Evolutionary conservation across 306 rosid species (phyloP).

Genomic region (Quercus engelmannii): DNA sequence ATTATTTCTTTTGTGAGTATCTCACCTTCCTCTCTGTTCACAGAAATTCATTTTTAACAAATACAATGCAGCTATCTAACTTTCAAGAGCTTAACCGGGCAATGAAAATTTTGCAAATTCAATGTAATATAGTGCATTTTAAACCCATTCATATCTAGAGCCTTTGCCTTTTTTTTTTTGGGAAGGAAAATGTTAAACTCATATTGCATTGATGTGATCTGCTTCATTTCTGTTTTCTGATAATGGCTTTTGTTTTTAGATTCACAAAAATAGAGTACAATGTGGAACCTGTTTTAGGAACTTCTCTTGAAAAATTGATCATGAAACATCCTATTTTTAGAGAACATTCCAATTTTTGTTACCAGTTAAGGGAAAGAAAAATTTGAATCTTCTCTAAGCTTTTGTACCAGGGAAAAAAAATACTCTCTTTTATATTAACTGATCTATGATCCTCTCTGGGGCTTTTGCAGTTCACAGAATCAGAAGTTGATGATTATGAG

Average conservation of each 20-base stretch:
- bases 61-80: too few relatives aligned
- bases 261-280: background rate
- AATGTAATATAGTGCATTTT: too few relatives aligned
- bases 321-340: background rate
- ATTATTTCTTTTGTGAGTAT: too few relatives aligned
- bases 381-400: background rate
- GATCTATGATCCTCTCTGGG: constrained; percentile 19
- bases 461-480: constrained; percentile 51
- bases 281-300: background rate
- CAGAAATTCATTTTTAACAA: too few relatives aligned
- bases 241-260: background rate
- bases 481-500: constrained; percentile 63
- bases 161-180: too few relatives aligned
- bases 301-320: background rate
- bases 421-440: background rate
- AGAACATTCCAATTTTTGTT: background rate
- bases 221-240: background rate
- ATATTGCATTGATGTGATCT: background rate
- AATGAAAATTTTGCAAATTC: too few relatives aligned
- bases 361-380: background rate
- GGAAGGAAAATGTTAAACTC: background rate
- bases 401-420: background rate
- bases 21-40: too few relatives aligned
- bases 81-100: too few relatives aligned
- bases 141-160: background rate